Base-by-base conservation (phyloP, 176 grass and related monocot species). In the Eragrostis curvula region DNA sequence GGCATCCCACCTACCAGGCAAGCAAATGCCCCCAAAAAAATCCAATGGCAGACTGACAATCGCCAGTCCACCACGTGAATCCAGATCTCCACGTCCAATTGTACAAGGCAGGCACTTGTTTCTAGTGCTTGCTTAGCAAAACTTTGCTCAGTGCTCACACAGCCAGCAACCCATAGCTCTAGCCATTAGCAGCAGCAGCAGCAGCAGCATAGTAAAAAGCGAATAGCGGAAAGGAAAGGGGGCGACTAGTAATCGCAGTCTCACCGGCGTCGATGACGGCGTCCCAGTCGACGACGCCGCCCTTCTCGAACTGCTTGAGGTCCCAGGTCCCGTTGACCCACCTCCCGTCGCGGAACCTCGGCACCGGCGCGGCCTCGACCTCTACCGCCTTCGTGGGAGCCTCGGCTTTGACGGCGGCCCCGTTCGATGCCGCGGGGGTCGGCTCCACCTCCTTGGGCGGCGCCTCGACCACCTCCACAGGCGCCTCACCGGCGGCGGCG, bases 321-420 rank as follows among this genome's bases (percentile, higher is more conserved):
- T 97, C 95, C 95, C 95, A 97, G 43, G 95, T 94, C 48, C 92
- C 92, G 74, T 90, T 90, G 14, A 94, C 86, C 95, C 95, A 97
- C 83, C 92, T 89, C 7, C 58, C 81, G 62, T 97, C 95, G 16
- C 78, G 80, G 74, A 97, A 97, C 83, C 43, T 83, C 30, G 76
- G 68, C 57, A 68, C 7, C 12, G 44, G 42, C 32, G 12, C 70
- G 0, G 82, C 48, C 66, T 15, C 29, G 18, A 36, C 58, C 74
- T 57, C 53, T 29, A 0, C 66, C 14, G 62, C 13, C 41, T 49
- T 12, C 27, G 68, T 41, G 10, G 78, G 66, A 30, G 29, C 58
- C 28, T 74, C 44, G 2, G 45, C 70, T 60, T 74, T 75, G 29
- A 75, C 51, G 5, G 88, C 83, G 41, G 83, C 60, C 2, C 85